Conservation (phyloP, 352 stramenopile species). For the Phytophthora crassamura region DNA sequence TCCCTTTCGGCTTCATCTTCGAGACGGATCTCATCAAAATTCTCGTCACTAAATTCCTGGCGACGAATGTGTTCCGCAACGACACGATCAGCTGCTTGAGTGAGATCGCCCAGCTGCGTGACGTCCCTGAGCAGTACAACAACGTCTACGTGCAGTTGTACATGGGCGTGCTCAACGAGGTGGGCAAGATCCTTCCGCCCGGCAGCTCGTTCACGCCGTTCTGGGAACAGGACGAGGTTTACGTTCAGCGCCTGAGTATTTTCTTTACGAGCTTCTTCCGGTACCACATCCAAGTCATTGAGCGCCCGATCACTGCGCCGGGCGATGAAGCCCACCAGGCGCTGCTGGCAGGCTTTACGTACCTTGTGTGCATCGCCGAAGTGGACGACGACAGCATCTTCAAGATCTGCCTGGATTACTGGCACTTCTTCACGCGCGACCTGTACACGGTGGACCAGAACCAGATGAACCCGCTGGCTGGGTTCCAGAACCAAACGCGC, state of each 20-base stretch:
- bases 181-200: slow-evolving; percentile 92
- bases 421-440: slow-evolving; percentile 96
- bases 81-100: slow-evolving; percentile 98
- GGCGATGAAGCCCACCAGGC: slow-evolving; percentile 91
- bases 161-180: slow-evolving; percentile 92
- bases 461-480: slow-evolving; percentile 66
- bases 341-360: slow-evolving; percentile 93
- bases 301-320: slow-evolving; percentile 78
- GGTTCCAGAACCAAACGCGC: slow-evolving; percentile 57
- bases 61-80: slow-evolving; percentile 95
- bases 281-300: slow-evolving; percentile 95
- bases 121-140: slow-evolving; percentile 94
- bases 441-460: slow-evolving; percentile 95
- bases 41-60: slow-evolving; percentile 97
- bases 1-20: slow-evolving; percentile 98
- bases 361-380: slow-evolving; percentile 92
- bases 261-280: slow-evolving; percentile 97
- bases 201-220: slow-evolving; percentile 93
- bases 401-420: slow-evolving; percentile 99
- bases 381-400: slow-evolving; percentile 97
- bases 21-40: slow-evolving; percentile 96
- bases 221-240: slow-evolving; percentile 96
- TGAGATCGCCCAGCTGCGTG: slow-evolving; percentile 96
- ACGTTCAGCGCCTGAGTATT: slow-evolving; percentile 97
- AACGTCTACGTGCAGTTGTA: slow-evolving; percentile 96